These are phyloP conservation scores for Citrus trifoliata DNA, from an alignment of 345 rosid genomes.

Conservation along the genomic window DNA sequence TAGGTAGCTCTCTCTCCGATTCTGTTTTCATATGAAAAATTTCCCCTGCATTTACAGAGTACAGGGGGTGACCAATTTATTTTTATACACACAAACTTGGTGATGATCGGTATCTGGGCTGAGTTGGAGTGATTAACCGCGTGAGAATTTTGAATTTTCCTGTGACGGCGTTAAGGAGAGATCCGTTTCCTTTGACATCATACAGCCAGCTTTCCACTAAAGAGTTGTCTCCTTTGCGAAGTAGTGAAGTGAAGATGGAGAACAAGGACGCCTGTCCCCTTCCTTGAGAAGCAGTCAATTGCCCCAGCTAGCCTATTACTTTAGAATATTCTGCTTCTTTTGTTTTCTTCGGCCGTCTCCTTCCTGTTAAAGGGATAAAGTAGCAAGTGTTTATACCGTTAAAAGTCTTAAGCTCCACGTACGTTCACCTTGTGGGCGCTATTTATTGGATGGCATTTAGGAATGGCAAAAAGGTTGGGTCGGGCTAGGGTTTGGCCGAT, in stretches of 20 bases:
- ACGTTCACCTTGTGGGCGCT: too few relatives aligned
- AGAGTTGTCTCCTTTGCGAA: not conserved
- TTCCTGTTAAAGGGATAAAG: not conserved
- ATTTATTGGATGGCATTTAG: too few relatives aligned
- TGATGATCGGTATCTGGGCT: too few relatives aligned
- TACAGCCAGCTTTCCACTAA: not conserved
- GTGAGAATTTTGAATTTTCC: not conserved
- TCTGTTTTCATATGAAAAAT: too few relatives aligned
- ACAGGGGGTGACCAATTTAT: not conserved
- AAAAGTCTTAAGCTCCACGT: too few relatives aligned
- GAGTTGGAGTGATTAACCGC: not conserved
- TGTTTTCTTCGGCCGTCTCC: not conserved
- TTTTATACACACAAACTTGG: not conserved
- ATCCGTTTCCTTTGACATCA: not conserved
- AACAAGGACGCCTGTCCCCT: not conserved
- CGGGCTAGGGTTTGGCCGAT: too few relatives aligned
- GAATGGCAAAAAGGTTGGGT: too few relatives aligned
- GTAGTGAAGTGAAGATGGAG: not conserved
- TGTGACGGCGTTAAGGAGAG: not conserved
- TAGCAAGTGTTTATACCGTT: too few relatives aligned
- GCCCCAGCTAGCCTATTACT: too few relatives aligned
- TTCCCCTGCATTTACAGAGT: not conserved
- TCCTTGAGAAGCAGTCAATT: too few relatives aligned
- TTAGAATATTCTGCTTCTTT: not conserved
- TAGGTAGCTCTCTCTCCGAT: too few relatives aligned